Evolutionary conservation across 805 yeast species (phyloP).

Genomic region (Schwanniomyces occidentalis): DNA sequence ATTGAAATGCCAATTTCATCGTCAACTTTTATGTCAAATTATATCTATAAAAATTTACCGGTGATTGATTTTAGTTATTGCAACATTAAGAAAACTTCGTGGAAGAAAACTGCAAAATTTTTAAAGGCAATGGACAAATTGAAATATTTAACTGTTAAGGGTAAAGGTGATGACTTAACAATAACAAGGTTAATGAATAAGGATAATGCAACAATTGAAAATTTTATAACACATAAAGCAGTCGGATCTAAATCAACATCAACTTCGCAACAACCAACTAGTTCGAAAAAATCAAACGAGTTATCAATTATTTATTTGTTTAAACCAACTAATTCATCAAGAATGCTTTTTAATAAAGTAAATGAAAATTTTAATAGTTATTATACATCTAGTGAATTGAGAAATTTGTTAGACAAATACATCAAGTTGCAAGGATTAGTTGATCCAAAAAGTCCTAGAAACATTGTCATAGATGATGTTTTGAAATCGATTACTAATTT

Average conservation of each 20-base stretch:
- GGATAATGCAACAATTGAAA: slow-evolving; percentile 48
- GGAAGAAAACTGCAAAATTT: slow-evolving; percentile 87
- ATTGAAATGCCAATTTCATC: slow-evolving; percentile 67
- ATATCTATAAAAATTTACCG: slow-evolving; percentile 73
- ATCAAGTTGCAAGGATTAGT: slow-evolving; percentile 53
- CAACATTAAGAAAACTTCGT: slow-evolving; percentile 75
- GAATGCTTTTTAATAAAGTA: slow-evolving; percentile 46
- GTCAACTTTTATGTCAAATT: slow-evolving; percentile 72
- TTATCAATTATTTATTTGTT: slow-evolving; percentile 43
- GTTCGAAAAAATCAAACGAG: slow-evolving; percentile 22
- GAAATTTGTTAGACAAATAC: slow-evolving; percentile 53
- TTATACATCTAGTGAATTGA: slow-evolving; percentile 58
- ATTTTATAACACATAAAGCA: slow-evolving; percentile 63
- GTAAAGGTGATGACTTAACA: slow-evolving; percentile 79
- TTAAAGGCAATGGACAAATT: slow-evolving; percentile 83
- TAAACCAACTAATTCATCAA: slow-evolving; percentile 55
- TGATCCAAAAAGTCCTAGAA: slow-evolving; percentile 51
- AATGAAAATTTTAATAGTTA: slow-evolving; percentile 36
- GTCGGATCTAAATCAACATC: slow-evolving; percentile 17
- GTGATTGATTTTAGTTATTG: slow-evolving; percentile 52
- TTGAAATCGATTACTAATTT: slow-evolving; percentile 45
- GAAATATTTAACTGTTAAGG: slow-evolving; percentile 68
- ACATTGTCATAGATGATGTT: slow-evolving; percentile 54
- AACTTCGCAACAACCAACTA: slow-evolving; percentile 14
- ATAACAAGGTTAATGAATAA: slow-evolving; percentile 52